Evolutionary conservation across 345 rosid species (phyloP), one percentile per base, ranked within the genome.

Genomic region (Acer saccharum): DNA sequence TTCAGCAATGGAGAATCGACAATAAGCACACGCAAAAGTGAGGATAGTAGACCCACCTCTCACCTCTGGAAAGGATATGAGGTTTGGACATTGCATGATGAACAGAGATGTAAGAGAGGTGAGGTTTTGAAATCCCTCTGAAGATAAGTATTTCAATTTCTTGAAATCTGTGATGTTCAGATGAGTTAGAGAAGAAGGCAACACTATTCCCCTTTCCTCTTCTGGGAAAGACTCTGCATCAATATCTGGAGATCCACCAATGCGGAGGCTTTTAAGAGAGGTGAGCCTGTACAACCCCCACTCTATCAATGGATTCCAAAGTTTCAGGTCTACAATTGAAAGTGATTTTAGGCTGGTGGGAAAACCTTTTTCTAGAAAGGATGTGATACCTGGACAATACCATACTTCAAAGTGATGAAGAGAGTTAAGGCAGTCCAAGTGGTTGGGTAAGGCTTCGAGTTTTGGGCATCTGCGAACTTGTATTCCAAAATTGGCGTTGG

Each of bases 231-330:
- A 58, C 17, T 29, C 67, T 23, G 35, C 67, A 64, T 64, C 32
- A 27, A 23, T 64, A 64, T 64, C 67, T 25, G 67, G 39, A 23
- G 41, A 64, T 64, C 67, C 35, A 64, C 67, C 67, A 64, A 64
- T 64, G 8, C 18, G 18, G 16, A 64, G 67, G 18, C 32, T 64
- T 27, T 6, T 27, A 64, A 64, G 67, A 64, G 67, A 64, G 67
- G 32, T 64, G 18, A 64, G 39, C 39, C 41, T 64, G 17, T 64
- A 41, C 67, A 64, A 64, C 8, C 67, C 67, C 67, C 67, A 64
- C 18, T 64, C 41, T 23, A 27, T 64, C 13, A 58, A 18, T 58
- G 63, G 63, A 27, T 58, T 58, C 63, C 63, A 52, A 52, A 52
- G 57, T 52, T 52, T 52, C n/a, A 16, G 57, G 18, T 52, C 57